A percentile compares a stretch with the other conserved stretches of the same genome.
Conservation (phyloP, 2,329 filamentous ascomycete genomes). For the Aspergillus piperis region DNA sequence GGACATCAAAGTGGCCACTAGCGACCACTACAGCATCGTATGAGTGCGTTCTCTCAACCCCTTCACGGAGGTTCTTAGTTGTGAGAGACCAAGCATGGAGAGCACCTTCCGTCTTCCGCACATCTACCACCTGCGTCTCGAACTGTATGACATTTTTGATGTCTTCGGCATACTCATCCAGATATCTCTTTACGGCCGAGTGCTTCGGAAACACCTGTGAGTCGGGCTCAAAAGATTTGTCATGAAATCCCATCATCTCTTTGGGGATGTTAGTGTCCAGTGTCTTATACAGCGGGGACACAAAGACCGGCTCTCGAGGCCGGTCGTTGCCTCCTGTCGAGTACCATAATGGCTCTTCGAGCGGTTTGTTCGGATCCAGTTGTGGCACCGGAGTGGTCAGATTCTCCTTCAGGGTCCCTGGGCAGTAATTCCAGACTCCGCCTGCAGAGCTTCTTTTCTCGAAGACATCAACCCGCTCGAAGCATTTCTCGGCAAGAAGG, state of each 20-base stretch:
- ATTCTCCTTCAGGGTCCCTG: slow-evolving; percentile 49
- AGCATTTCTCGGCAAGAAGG: slow-evolving; percentile 69
- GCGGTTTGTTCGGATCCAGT: slow-evolving; percentile 60
- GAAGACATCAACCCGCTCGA: slow-evolving; percentile 72
- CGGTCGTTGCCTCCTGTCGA: slow-evolving; percentile 27
- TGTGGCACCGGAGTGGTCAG: slow-evolving; percentile 61
- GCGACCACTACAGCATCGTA: slow-evolving; percentile 78
- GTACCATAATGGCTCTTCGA: slow-evolving; percentile 63
- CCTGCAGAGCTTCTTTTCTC: slow-evolving; percentile 78
- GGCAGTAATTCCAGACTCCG: slow-evolving; percentile 83
- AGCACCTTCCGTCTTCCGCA: slow-evolving; percentile 47
- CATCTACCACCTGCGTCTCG: slow-evolving; percentile 66
- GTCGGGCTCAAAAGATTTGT: slow-evolving; percentile 64
- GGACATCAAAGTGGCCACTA: slow-evolving; percentile 72
- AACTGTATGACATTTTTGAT: slow-evolving; percentile 69
- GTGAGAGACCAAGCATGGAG: slow-evolving; percentile 61
- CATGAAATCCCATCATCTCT: slow-evolving; percentile 76
- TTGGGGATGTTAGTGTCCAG: slow-evolving; percentile 87
- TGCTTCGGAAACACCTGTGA: slow-evolving; percentile 74
- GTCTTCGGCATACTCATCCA: slow-evolving; percentile 70
- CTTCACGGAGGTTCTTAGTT: slow-evolving; percentile 53
- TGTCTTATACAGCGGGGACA: slow-evolving; percentile 80
- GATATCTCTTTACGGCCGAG: slow-evolving; percentile 69
- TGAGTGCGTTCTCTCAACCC: slow-evolving; percentile 42
- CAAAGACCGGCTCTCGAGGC: slow-evolving; percentile 59